Base-by-base conservation (phyloP, 2,329 filamentous ascomycete species). In the Stachybotrys chartarum region DNA sequence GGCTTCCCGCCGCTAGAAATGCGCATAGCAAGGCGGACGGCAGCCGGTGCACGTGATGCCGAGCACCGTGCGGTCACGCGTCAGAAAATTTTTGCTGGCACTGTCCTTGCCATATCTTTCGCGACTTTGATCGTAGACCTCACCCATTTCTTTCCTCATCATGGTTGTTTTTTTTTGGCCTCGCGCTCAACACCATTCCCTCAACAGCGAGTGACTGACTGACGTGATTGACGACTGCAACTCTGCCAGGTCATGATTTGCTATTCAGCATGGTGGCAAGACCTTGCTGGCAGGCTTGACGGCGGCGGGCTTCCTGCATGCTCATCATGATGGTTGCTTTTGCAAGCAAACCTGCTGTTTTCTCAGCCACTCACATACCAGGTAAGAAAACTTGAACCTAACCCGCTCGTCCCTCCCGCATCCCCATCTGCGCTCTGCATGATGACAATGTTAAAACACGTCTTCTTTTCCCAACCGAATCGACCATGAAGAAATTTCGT, bases 401-500 rank as follows among this genome's bases (percentile, higher is more conserved):
- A 54, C 8, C 39, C 51, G 54, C 52, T 31, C 55, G 52, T 46
- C 39, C 31, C 39, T 50, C 45, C 58, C 51, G 52, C 60, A 70
- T 73, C 75, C 24, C 24, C 24, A 24, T 24, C 24, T 24, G 24
- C 24, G 24, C 24, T 24, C 24, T 24, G 76, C 64, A 81, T 85
- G 87, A 91, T 91, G 88, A 91, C 82, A 89, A 78, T 75, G 72
- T 70, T 70, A 39, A 73, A 69, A 76, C 75, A 79, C 78, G 79
- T 87, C 88, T 91, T 91, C 88, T 90, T 91, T 91, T 88, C 86
- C 86, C 82, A 85, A 80, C 87, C 77, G 87, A 92, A 81, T 90
- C 88, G 88, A 84, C 87, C 86, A 86, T 92, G 88, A 91, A 84
- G 90, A 86, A 56, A 77, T 69, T 76, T 70, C 77, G 78, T 81